Evolutionary conservation across 495 filamentous ascomycete genomes (phyloP), one percentile per base, ranked within the genome.

Genomic region (Penicillium chermesinum): DNA sequence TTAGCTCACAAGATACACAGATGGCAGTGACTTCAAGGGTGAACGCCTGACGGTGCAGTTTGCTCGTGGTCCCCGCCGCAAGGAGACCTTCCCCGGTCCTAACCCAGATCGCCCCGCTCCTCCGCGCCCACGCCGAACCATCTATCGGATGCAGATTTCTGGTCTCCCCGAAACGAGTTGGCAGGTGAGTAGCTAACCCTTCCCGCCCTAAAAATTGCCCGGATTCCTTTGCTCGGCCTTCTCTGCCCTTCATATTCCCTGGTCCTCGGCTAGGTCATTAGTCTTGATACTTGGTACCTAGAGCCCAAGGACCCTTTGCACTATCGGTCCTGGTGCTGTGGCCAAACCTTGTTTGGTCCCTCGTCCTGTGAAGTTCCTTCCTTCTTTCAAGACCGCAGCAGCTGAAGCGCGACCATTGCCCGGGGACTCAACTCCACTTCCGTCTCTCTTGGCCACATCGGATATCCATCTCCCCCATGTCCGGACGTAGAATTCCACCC

Each of bases 91-190:
- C 66, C 74, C 78, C 62, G 79, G 77, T 62, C 77, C 79, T 38
- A 17, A 17, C 16, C 53, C 58, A 49, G 86, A 95, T 63, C 88
- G 89, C 62, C 82, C 76, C 48, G 56, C 55, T 51, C 82, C 86
- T 59, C 93, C 93, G 55, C 90, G 94, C 59, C 91, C 93, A 34
- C 83, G 93, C 55, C 91, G 93, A 64, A 98, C 94, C 57, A 83
- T 88, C 49, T 89, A 87, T 68, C 89, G 93, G 64, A 96, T 98
- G 93, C 83, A 89, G 69, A 91, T 98, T 59, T 87, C 87, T 79
- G 91, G 90, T 74, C 90, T 98, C 73, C 91, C 91, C 61, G 94
- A 97, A 78, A 97, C 94, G 77, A 96, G 90, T 81, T 98, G 93
- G 93, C 93, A 98, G 93, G 93, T 98, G 87, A 94, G 93, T 87